These are phyloP conservation scores for Alloascoidea africana DNA, from an alignment of 805 yeast species.

Conservation along the genomic window DNA sequence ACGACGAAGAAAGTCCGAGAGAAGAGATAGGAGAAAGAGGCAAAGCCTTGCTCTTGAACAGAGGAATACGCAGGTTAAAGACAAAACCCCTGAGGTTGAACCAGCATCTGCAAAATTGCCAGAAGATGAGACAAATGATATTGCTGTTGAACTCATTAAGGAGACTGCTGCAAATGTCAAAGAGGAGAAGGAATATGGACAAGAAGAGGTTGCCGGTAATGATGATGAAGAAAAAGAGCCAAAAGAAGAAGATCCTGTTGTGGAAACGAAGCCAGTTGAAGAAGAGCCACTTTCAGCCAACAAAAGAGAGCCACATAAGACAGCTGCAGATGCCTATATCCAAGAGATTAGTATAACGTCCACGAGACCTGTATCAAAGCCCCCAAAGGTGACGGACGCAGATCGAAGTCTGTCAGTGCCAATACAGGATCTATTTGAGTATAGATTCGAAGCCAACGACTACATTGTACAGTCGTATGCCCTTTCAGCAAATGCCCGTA, in stretches of 20 bases:
- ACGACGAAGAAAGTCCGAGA: constrained; percentile 7
- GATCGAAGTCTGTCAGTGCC: constrained; percentile 11
- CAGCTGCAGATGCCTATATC: constrained; percentile 13
- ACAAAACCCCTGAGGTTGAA: constrained; percentile 5
- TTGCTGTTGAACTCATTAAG: constrained; percentile 3
- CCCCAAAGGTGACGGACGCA: constrained; percentile 14
- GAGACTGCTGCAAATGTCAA: constrained; percentile 9
- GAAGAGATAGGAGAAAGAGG: constrained; percentile 7
- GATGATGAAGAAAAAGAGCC: constrained; percentile 6
- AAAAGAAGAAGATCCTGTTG: constrained; percentile 5
- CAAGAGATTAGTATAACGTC: constrained; percentile 18
- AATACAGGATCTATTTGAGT: constrained; percentile 21
- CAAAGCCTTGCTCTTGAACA: constrained; percentile 8
- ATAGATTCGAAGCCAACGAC: constrained; percentile 20
- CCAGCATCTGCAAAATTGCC: constrained; percentile 4
- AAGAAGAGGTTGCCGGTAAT: constrained; percentile 3
- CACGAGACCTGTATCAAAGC: constrained; percentile 17
- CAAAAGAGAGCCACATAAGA: constrained; percentile 9
- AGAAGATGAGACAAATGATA: neutral
- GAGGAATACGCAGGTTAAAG: constrained; percentile 4
- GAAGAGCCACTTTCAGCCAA: constrained; percentile 9
- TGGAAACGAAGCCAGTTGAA: constrained; percentile 5
- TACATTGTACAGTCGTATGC: constrained; percentile 23
- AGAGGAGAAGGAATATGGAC: constrained; percentile 3
- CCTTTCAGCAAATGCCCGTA: constrained; percentile 29